These are phyloP conservation scores for Cutaneotrichosporon sp. DNA, from an alignment of 1,284 basidiomycete genomes.

Conservation along the genomic window DNA sequence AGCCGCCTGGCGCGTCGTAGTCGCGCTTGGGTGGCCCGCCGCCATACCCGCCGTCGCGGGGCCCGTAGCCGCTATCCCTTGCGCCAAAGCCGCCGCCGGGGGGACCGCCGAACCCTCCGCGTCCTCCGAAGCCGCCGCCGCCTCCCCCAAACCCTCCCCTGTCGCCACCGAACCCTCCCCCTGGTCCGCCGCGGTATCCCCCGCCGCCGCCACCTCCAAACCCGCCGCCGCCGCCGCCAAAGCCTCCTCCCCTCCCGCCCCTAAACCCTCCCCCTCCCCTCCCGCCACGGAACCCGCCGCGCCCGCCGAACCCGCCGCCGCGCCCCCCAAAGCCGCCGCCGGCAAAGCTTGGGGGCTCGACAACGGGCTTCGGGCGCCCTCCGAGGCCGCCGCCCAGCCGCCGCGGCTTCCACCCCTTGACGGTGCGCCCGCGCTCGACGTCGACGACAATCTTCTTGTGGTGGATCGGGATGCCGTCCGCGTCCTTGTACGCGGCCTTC, in stretches of 20 bases:
- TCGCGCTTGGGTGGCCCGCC: constrained; percentile 40
- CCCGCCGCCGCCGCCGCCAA: constrained; percentile 34
- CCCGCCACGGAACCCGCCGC: constrained; percentile 28
- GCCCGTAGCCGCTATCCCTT: constrained; percentile 13
- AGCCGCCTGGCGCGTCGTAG: constrained; percentile 54
- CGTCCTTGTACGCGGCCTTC: constrained; percentile 99
- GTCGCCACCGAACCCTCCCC: constrained; percentile 23
- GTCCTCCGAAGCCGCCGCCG: constrained; percentile 28
- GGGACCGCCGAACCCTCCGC: constrained; percentile 36
- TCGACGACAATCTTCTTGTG: constrained; percentile 95
- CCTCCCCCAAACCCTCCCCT: constrained; percentile 22
- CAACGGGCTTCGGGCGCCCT: constrained; percentile 82
- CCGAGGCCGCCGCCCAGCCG: constrained; percentile 93
- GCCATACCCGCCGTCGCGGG: background rate
- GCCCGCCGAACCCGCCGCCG: constrained; percentile 22
- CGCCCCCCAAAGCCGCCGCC: constrained; percentile 32
- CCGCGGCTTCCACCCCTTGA: constrained; percentile 97
- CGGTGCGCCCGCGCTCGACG: constrained; percentile 95
- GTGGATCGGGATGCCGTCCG: constrained; percentile 94
- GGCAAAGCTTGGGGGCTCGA: constrained; percentile 18
- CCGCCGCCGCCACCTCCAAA: constrained; percentile 37
- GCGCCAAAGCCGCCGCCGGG: constrained; percentile 4
- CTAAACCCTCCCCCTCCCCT: constrained; percentile 29
- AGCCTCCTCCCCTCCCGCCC: constrained; percentile 29
- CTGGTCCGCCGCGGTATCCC: constrained; percentile 53